Base-by-base conservation (phyloP, 164 flowering plant genomes). In the Berberis vulgaris region DNA sequence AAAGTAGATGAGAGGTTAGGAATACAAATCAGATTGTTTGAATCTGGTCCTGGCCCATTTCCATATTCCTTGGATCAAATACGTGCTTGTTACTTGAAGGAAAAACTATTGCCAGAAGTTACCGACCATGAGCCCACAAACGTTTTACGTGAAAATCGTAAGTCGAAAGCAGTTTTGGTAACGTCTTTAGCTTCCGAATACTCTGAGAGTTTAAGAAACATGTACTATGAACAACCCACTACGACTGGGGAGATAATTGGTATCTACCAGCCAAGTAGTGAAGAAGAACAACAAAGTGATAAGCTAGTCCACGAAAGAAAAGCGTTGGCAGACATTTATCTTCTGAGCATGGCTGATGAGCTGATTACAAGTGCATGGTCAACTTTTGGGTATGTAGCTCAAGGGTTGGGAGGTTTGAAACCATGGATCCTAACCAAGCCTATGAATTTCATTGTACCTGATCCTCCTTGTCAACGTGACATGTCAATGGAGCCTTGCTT, bases 401-500 rank as follows among this genome's bases (percentile, higher is more conserved):
- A 91, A 64, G 79, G 91, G 43, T 86, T 91, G 45, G 94, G 93
- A 61, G 97, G 96, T 0, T 26, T 26, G 26, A 26, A 26, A 26
- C 26, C 26, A 26, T 26, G 26, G 26, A 26, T 26, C 26, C 26
- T 91, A 3, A 74, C 73, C 77, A 91, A 89, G 75, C 86, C 91
- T 3, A 88, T 80, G 72, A 85, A 89, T 61, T 41, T 42, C 38
- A 87, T 81, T 2, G 77, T 77, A 11, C 88, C 90, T 0, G 73
- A 86, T 76, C 97, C 94, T 10, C 84, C 96, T 13, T 91, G 96
- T 65, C 71, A 63, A 0, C 79, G 84, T 40, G 96, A 81, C 71
- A 76, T 83, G 83, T 89, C 96, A 11, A 81, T 86, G 79, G 98
- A 91, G 66, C 98, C 98, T 63, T 91, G 98, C 69, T 89, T 87